Conservation (phyloP, 225 moss, liverwort and hornwort genomes). For the Marchantia paleacea region DNA sequence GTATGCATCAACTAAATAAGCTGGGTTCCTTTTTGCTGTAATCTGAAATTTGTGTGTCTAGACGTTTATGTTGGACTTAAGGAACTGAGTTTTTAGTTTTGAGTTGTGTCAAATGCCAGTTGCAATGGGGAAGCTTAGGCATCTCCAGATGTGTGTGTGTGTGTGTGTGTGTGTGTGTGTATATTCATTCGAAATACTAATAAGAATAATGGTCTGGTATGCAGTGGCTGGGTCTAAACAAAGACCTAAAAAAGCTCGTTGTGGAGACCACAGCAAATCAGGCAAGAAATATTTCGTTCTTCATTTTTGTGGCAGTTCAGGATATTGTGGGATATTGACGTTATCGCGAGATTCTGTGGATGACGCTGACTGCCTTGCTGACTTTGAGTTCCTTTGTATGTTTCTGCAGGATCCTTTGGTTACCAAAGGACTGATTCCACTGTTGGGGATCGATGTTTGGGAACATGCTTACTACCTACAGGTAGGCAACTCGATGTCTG, state of each 20-base stretch:
- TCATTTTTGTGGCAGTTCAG: not conserved
- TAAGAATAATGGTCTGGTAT: conserved; percentile 2
- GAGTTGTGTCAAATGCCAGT: not conserved
- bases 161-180: not conserved
- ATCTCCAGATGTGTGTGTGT: not conserved
- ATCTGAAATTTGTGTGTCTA: not conserved
- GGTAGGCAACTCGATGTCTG: conserved; percentile 35
- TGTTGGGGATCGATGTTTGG: conserved; percentile 98
- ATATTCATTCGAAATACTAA: not conserved
- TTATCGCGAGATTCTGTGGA: not conserved
- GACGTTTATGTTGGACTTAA: not conserved
- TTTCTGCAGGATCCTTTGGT: conserved; percentile 56
- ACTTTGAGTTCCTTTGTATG: not conserved
- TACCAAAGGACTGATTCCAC: conserved; percentile 67
- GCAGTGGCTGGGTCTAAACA: conserved; percentile 93
- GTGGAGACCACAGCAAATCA: conserved; percentile 88
- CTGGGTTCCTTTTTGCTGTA: not conserved
- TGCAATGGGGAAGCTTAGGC: not conserved
- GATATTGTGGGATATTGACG: not conserved
- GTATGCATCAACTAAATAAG: conserved; percentile 38
- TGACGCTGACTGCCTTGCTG: not conserved
- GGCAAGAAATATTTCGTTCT: conserved; percentile 34
- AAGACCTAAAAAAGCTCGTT: conserved; percentile 74
- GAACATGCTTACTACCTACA: conserved; percentile 99
- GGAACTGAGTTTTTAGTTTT: not conserved